Evolutionary conservation across 495 filamentous ascomycete genomes (phyloP).

Genomic region (Mycothermus thermophilus): DNA sequence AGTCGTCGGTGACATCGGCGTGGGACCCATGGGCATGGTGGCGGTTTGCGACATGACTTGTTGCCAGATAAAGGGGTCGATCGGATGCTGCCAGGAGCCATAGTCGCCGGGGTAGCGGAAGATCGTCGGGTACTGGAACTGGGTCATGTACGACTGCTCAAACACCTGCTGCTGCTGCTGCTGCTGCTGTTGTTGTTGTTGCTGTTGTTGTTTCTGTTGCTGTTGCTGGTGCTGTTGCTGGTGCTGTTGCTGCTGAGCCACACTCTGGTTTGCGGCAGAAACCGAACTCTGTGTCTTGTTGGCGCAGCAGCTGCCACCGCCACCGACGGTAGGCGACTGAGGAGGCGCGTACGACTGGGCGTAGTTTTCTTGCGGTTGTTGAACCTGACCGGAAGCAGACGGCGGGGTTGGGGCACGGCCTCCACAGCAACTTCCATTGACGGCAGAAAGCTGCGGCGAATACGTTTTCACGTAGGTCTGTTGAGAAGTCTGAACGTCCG

Average conservation of each 20-base stretch:
- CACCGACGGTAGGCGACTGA: too few species aligned
- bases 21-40: conserved; percentile 3
- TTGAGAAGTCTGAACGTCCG: too few species aligned
- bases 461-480: too few species aligned
- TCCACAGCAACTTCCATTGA: too few species aligned
- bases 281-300: not conserved
- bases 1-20: conserved; percentile 2
- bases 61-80: conserved; percentile 26
- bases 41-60: conserved; percentile 14
- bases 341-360: too few species aligned
- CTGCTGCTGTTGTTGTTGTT: conserved; percentile 8
- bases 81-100: conserved; percentile 30
- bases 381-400: too few species aligned
- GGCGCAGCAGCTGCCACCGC: conserved; percentile 6
- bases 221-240: not conserved
- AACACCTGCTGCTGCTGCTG: conserved; percentile 4
- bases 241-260: not conserved
- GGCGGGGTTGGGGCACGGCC: too few species aligned
- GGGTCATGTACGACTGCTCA: conserved; percentile 7
- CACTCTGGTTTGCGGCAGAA: not conserved
- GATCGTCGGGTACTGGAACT: conserved; percentile 14
- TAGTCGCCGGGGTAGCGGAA: conserved; percentile 28
- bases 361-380: too few species aligned
- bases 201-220: too few species aligned
- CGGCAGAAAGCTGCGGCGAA: too few species aligned